These are phyloP conservation scores for Lenwebbia sp. DNA, from an alignment of 345 rosid genomes.

Conservation along the genomic window DNA sequence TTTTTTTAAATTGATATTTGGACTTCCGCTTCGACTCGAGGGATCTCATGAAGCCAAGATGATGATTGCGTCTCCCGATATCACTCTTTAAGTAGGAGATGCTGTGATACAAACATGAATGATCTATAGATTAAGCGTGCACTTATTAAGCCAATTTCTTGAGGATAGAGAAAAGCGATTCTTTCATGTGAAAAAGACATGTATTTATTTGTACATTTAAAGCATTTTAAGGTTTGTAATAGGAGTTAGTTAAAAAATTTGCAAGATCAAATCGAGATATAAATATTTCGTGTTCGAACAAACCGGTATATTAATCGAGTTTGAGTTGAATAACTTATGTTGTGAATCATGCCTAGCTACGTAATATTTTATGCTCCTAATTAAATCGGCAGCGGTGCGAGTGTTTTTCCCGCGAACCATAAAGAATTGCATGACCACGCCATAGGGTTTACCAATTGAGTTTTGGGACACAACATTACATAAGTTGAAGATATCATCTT, in stretches of 20 bases:
- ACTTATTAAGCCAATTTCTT: background rate
- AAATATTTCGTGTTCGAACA: background rate
- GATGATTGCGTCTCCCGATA: background rate
- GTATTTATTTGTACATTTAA: background rate
- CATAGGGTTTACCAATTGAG: background rate
- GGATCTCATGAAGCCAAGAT: background rate
- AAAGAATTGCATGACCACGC: background rate
- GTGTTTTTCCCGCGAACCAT: background rate
- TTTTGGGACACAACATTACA: background rate
- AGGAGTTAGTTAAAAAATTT: background rate
- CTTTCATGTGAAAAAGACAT: background rate
- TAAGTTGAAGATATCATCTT: background rate
- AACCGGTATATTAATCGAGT: background rate
- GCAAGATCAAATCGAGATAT: background rate
- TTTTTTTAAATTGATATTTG: background rate
- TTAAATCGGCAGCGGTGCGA: background rate
- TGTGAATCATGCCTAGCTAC: background rate
- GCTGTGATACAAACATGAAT: background rate
- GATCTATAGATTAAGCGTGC: background rate
- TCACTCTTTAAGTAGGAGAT: background rate
- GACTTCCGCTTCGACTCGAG: no score
- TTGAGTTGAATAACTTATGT: background rate
- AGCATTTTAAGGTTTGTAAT: background rate
- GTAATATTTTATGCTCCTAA: background rate
- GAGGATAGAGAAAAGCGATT: background rate